A percentile compares a stretch with the other conserved stretches of the same genome.
These are phyloP conservation scores for Lathyrus tuberosus DNA, from an alignment of 306 rosid species.

Conservation along the genomic window DNA sequence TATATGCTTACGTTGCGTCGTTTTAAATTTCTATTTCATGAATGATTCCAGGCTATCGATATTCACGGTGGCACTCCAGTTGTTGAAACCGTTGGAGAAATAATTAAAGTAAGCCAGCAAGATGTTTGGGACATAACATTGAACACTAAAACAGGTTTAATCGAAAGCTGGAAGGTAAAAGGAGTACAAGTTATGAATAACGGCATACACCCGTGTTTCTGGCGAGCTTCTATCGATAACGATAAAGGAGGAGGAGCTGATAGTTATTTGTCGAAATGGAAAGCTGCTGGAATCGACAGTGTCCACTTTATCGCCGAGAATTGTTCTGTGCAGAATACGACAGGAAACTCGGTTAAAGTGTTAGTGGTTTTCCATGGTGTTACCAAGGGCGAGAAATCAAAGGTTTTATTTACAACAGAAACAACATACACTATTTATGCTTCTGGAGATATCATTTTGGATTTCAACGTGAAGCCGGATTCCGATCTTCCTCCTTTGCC, in stretches of 20 bases:
- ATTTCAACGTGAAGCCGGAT: slow-evolving; percentile 65
- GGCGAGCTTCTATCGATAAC: slow-evolving; percentile 93
- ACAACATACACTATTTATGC: slow-evolving; percentile 62
- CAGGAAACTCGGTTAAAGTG: slow-evolving; percentile 51
- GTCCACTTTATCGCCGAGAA: slow-evolving; percentile 65
- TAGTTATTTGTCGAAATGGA: slow-evolving; percentile 82
- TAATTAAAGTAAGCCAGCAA: slow-evolving; percentile 56
- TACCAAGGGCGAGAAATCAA: slow-evolving; percentile 44
- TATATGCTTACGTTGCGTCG: not conserved
- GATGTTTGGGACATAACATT: slow-evolving; percentile 74
- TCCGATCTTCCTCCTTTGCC: slow-evolving; percentile 90
- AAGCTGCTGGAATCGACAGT: slow-evolving; percentile 66
- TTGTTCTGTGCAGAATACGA: slow-evolving; percentile 51
- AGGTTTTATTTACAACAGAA: slow-evolving; percentile 55
- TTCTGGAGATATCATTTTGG: slow-evolving; percentile 79
- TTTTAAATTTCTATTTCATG: slow-evolving; percentile 24
- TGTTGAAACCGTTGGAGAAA: slow-evolving; percentile 59
- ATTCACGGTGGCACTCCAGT: slow-evolving; percentile 44
- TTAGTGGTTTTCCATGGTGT: slow-evolving; percentile 60
- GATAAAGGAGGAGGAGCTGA: slow-evolving; percentile 76
- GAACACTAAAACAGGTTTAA: slow-evolving; percentile 64
- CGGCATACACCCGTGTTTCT: slow-evolving; percentile 84
- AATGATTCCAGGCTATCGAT: slow-evolving; percentile 62
- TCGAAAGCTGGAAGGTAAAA: slow-evolving; percentile 94
- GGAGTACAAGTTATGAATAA: slow-evolving; percentile 69